A percentile compares a stretch with the other conserved stretches of the same genome.
Evolutionary conservation across 23 red algal genomes (phyloP).

Genomic region (Gracilaria gracilis): DNA sequence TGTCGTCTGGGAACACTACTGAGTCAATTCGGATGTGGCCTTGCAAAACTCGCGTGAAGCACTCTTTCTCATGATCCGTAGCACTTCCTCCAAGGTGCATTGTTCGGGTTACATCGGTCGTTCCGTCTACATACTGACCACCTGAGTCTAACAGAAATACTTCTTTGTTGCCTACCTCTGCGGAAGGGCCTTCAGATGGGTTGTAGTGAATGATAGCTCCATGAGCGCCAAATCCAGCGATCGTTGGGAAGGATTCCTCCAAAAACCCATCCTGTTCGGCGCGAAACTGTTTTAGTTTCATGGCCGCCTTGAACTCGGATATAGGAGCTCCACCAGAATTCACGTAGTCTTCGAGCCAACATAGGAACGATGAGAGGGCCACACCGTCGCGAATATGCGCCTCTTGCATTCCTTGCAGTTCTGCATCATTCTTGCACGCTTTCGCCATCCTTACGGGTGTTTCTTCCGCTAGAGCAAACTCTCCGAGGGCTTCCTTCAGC

Average conservation of each 20-base stretch:
- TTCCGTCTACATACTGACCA: constrained; percentile 96
- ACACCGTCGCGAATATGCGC: constrained; percentile 86
- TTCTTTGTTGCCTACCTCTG: constrained; percentile 46
- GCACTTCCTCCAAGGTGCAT: constrained; percentile 82
- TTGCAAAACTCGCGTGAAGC: constrained; percentile 81
- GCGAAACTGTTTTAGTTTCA: constrained; percentile 74
- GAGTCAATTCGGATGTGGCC: constrained; percentile 93
- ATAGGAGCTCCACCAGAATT: constrained; percentile 22
- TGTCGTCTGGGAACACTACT: constrained; percentile 90
- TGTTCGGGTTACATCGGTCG: constrained; percentile 96
- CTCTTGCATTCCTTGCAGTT: constrained; percentile 86
- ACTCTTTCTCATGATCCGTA: constrained; percentile 71
- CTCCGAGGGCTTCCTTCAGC: constrained; percentile 54
- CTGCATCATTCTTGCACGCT: constrained; percentile 92
- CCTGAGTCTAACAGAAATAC: constrained; percentile 94
- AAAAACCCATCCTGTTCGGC: constrained; percentile 77
- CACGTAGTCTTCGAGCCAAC: constrained; percentile 81
- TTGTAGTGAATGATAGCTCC: constrained; percentile 97
- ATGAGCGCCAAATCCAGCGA: constrained; percentile 87
- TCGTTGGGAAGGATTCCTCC: constrained; percentile 83
- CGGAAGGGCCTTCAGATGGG: constrained; percentile 21
- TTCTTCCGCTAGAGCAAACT: constrained; percentile 9
- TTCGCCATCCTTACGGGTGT: constrained; percentile 86
- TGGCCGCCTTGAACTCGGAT: constrained; percentile 75
- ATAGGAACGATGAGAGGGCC: constrained; percentile 82